phyloP scores from a whole-genome alignment of 768 basidiomycete species.

The Russula ochroleuca region DNA sequence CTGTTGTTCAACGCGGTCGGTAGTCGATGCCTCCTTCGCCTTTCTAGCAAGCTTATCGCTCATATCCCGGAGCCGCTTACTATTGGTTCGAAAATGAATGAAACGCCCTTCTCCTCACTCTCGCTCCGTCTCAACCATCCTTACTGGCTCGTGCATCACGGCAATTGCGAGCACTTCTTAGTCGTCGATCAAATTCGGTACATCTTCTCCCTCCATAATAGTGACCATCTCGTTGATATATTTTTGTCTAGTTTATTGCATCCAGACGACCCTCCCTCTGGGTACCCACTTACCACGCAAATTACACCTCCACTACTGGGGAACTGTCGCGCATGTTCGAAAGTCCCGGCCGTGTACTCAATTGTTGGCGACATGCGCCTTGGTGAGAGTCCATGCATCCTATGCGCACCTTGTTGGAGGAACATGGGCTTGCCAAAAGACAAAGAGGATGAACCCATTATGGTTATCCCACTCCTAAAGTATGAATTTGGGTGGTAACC shows the following conservation, averaged over 20 bases:
- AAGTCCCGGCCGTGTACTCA: constrained; percentile 64
- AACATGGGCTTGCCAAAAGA: constrained; percentile 55
- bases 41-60: constrained; percentile 46
- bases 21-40: constrained; percentile 8
- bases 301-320: constrained; percentile 58
- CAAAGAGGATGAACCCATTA: constrained; percentile 38
- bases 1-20: not conserved
- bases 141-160: constrained; percentile 77
- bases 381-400: constrained; percentile 70
- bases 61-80: constrained; percentile 37
- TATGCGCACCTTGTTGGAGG: constrained; percentile 73
- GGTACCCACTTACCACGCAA: constrained; percentile 67
- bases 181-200: constrained; percentile 72
- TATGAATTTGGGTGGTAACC: constrained; percentile 40
- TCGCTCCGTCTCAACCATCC: constrained; percentile 64
- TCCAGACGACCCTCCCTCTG: constrained; percentile 49
- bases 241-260: constrained; percentile 49
- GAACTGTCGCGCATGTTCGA: constrained; percentile 63
- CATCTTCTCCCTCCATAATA: constrained; percentile 9
- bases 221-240: not conserved
- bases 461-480: constrained; percentile 51
- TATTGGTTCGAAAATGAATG: constrained; percentile 40
- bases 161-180: constrained; percentile 78
- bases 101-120: constrained; percentile 51
- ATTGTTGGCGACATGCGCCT: constrained; percentile 68